A percentile compares a stretch with the other conserved stretches of the same genome.
Evolutionary conservation across 2,329 filamentous ascomycete genomes (phyloP).

Genomic region (Nemania sp.): DNA sequence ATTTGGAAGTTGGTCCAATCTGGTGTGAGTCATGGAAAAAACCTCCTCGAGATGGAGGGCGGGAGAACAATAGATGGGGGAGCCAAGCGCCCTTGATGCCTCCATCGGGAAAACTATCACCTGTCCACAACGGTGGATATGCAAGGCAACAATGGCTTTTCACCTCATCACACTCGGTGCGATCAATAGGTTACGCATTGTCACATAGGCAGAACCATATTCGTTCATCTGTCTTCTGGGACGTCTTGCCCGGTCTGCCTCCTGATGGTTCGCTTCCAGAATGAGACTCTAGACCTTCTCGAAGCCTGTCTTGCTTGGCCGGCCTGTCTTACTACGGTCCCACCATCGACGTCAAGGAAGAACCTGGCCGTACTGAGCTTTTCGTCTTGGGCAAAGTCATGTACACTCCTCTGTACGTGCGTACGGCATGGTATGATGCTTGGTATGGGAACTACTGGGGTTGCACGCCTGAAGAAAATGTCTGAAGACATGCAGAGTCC

Average conservation of each 20-base stretch:
- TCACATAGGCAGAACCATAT: conserved; percentile 9
- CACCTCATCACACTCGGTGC: conserved; percentile 8
- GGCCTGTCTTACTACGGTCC: conserved; percentile 12
- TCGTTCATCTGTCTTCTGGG: conserved; percentile 5
- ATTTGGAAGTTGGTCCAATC: conserved; percentile 16
- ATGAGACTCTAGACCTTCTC: conserved; percentile 16
- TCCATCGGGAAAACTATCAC: conserved; percentile 17
- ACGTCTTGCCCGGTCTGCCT: neutral
- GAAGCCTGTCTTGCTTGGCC: conserved; percentile 16
- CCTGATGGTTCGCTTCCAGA: conserved; percentile 9
- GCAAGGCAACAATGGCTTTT: conserved; percentile 12
- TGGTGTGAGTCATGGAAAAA: conserved; percentile 19
- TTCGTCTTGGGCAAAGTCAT: conserved; percentile 13
- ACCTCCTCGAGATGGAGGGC: neutral
- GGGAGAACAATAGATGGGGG: neutral
- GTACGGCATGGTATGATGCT: neutral
- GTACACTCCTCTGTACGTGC: conserved; percentile 3
- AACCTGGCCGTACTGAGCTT: neutral
- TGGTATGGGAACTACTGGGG: neutral
- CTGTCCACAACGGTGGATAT: conserved; percentile 1
- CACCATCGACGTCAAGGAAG: conserved; percentile 9
- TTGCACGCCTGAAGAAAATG: conserved; percentile 4
- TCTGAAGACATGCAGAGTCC: conserved; percentile 11
- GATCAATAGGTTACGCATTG: neutral
- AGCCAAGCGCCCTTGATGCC: neutral